Conservation (phyloP, 2,329 filamentous ascomycete genomes). For the Aspergillus caelatus region DNA sequence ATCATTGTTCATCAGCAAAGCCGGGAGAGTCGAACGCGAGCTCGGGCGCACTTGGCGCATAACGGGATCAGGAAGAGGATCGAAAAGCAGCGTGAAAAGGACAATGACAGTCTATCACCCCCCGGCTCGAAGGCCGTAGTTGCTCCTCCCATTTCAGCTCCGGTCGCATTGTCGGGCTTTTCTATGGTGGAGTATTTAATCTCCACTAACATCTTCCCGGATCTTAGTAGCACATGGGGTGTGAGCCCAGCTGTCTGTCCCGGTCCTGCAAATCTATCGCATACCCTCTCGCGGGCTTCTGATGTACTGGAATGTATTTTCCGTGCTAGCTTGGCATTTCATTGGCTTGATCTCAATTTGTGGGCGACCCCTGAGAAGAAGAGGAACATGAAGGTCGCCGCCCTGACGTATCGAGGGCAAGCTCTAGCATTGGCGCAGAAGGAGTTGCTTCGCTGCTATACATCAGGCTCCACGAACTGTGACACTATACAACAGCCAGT, state of each 20-base stretch:
- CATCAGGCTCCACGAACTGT: neutral
- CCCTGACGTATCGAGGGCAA: constrained; percentile 2
- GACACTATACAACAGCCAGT: no score
- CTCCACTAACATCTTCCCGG: neutral
- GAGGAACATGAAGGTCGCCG: neutral
- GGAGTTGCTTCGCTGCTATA: neutral
- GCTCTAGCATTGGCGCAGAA: neutral
- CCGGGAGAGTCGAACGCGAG: constrained; percentile 2
- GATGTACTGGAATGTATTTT: constrained; percentile 4
- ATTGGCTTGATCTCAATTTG: constrained; percentile 1
- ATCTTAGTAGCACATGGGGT: constrained; percentile 4
- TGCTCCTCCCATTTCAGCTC: neutral
- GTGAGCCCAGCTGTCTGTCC: constrained; percentile 3
- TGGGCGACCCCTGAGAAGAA: neutral
- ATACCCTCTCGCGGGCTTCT: neutral
- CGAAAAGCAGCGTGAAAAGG: neutral
- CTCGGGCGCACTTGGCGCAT: neutral
- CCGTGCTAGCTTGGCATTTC: constrained; percentile 2
- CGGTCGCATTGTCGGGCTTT: neutral
- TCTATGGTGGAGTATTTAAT: constrained; percentile 6
- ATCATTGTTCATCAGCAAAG: constrained; percentile 3
- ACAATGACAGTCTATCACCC: neutral
- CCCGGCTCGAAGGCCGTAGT: neutral
- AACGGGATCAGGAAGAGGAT: constrained; percentile 1
- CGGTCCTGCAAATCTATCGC: constrained; percentile 2